Evolutionary conservation across 768 basidiomycete genomes (phyloP).

Genomic region (Boletus speciosus): DNA sequence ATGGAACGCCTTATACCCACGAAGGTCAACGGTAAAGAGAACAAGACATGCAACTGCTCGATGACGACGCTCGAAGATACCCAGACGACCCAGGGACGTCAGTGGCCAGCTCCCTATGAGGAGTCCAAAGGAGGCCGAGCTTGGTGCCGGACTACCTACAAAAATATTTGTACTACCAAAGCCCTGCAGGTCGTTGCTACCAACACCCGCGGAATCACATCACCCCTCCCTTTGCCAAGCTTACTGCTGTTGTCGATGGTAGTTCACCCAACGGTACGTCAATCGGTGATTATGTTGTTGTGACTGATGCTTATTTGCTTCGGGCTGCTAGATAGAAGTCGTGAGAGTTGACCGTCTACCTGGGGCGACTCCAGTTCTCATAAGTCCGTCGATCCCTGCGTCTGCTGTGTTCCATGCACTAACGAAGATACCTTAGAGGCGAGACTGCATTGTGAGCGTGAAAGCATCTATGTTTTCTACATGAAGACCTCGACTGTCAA

Average conservation of each 20-base stretch:
- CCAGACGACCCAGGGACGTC: neutral
- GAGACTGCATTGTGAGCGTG: neutral
- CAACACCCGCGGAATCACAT: no score
- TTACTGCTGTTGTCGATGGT: neutral
- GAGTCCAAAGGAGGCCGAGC: neutral
- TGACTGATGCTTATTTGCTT: neutral
- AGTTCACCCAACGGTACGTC: conserved; percentile 1
- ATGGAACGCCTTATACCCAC: neutral
- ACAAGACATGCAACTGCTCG: neutral
- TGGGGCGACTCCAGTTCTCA: neutral
- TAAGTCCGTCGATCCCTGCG: conserved; percentile 1
- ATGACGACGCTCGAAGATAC: conserved; percentile 1
- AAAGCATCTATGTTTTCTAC: conserved; percentile 5
- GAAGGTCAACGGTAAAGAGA: conserved; percentile 12
- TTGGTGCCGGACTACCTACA: neutral
- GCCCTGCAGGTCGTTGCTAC: no score
- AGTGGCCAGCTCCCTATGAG: neutral
- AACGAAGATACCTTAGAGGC: conserved; percentile 4
- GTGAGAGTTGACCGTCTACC: conserved; percentile 3
- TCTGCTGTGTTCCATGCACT: neutral
- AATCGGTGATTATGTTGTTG: neutral
- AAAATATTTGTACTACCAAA: no score
- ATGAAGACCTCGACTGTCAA: neutral
- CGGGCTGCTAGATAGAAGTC: conserved; percentile 1
- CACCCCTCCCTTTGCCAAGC: neutral